Evolutionary conservation across 2,329 filamentous ascomycete genomes (phyloP), one percentile per base, ranked within the genome.

Genomic region (Fusarium verticillioides): DNA sequence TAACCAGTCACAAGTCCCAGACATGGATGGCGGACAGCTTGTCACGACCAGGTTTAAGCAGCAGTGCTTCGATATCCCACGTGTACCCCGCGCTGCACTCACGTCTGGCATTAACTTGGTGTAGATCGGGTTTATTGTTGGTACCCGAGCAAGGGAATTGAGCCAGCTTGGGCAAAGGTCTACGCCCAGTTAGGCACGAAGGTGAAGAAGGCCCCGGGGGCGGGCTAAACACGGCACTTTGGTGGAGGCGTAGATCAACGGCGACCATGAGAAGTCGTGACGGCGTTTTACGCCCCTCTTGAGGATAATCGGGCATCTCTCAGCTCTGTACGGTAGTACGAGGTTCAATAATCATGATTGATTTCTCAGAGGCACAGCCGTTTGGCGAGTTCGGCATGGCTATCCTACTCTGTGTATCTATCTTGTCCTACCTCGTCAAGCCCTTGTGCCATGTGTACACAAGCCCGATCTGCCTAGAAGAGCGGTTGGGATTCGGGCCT

Each of bases 201-300:
- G 50, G 56, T 47, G 23, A 57, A 57, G 58, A 58, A 30, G 57
- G 32, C 16, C 19, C 44, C 28, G 16, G 37, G 37, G 53, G 54
- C 54, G 53, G 57, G 46, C 67, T 67, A 63, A 71, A 64, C 61
- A 63, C 66, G 70, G 70, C 70, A 73, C 66, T 67, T 67, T 70
- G 67, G 70, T 63, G 70, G 70, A 73, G 70, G 70, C 42, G 70
- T 68, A 74, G 70, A 73, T 73, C 70, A 71, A 73, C 62, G 70
- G 70, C 66, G 73, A 52, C 49, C 46, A 52, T 50, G 65, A 60
- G 43, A 60, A 60, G 60, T 65, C 46, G 37, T 43, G 49, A 49
- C 32, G 60, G 49, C 62, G 60, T 62, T 60, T 59, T 60, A 70
- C 59, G 59, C 65, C 60, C 47, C 54, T 65, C 66, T 60, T 63